Base-by-base conservation (phyloP, 208 protist genomes). In the Trypanosoma cruzi region DNA sequence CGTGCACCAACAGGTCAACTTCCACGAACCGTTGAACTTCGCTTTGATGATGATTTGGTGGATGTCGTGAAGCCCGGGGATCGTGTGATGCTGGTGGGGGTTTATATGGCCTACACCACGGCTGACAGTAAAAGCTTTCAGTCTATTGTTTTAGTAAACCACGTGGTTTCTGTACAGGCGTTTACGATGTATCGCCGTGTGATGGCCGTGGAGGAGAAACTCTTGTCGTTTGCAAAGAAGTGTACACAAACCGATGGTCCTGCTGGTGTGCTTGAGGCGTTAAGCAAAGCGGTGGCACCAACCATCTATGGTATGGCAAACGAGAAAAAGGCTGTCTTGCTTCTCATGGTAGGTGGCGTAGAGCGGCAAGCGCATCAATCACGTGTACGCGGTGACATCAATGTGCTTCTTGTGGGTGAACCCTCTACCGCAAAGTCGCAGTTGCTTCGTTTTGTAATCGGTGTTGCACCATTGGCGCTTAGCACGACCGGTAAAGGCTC, bases 351-450 rank as follows among this genome's bases (percentile, higher is more conserved):
- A 13, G 98, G 99, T 29, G 99, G 99, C 13, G 83, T 95, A 0
- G 98, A 99, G 80, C 90, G 95, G 18, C 93, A 92, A 53, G 98
- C 97, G 54, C 96, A 98, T 67, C 94, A 95, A 71, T 89, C 90
- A 0, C 98, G 74, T 93, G 98, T 98, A 49, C 99, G 67, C 77
- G 99, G 97, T n/a, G 98, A 99, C 77, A 99, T 99, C 73, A 99
- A 99, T 88, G 75, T 99, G 3, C 77, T 99, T 0, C 85, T 99
- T 64, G 94, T 99, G 28, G 99, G 99, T 32, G 99, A 99, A 80
- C 99, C 99, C 0, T 99, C 98, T 0, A 99, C 98, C 16, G 99
- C 99, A 29, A 99, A 99, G 82, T 99, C 98, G n/a, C 99, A 99
- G 85, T 73, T 99, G n/a, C 86, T 99, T 7, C 86, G 98, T 34